phyloP scores from a whole-genome alignment of 2,329 filamentous ascomycete genomes.

The Aspergillus sp. region DNA sequence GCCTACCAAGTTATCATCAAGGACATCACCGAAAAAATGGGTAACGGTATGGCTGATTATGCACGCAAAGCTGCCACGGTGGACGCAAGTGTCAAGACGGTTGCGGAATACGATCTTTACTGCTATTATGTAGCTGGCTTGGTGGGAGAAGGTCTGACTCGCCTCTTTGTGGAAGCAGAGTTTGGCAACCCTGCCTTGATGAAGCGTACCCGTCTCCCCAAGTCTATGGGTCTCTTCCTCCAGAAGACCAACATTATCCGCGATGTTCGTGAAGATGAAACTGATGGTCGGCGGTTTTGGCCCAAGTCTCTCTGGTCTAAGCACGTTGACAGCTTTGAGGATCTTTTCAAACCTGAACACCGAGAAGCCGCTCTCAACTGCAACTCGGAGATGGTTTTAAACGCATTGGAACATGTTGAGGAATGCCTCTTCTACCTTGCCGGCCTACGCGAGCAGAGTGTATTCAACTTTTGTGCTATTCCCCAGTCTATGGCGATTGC shows the following conservation, averaged over 20 bases:
- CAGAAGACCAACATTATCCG: constrained; percentile 99
- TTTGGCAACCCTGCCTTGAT: constrained; percentile 84
- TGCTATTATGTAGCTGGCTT: constrained; percentile 98
- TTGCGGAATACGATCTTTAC: constrained; percentile 92
- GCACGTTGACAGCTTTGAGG: constrained; percentile 84
- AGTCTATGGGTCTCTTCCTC: constrained; percentile 95
- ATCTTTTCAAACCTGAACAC: constrained; percentile 82
- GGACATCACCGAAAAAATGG: constrained; percentile 93
- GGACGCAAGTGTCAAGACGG: constrained; percentile 73
- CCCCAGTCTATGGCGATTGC: constrained; percentile 97
- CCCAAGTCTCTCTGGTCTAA: constrained; percentile 97
- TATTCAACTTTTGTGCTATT: constrained; percentile 98
- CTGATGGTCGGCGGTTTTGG: constrained; percentile 89
- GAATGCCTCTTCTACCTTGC: constrained; percentile 98
- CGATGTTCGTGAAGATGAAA: constrained; percentile 85
- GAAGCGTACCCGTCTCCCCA: constrained; percentile 75
- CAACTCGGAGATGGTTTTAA: constrained; percentile 90
- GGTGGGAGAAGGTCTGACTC: constrained; percentile 91
- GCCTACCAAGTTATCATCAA: constrained; percentile 83
- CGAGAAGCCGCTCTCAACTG: constrained; percentile 76
- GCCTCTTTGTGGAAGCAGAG: constrained; percentile 81
- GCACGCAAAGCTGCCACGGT: constrained; percentile 79
- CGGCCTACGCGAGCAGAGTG: constrained; percentile 88
- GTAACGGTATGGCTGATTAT: constrained; percentile 98
- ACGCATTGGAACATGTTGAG: constrained; percentile 80